A percentile compares a stretch with the other conserved stretches of the same genome.
Evolutionary conservation across 129 eudicot species (phyloP).

Genomic region (Chrysanthemum seticuspe): DNA sequence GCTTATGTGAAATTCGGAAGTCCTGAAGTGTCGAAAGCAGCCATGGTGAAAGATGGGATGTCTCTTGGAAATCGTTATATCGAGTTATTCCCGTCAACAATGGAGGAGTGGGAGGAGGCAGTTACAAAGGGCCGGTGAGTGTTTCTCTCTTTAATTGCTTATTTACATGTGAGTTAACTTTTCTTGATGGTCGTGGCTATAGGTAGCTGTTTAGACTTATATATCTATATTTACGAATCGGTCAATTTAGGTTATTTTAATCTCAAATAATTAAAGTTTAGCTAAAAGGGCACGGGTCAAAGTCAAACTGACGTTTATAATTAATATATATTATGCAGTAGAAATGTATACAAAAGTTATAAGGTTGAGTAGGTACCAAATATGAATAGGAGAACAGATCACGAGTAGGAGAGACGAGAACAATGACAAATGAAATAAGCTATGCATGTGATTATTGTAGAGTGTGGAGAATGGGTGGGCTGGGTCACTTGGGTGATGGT

Average conservation of each 20-base stretch:
- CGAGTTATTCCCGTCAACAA: conserved; percentile 80
- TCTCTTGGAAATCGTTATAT: conserved; percentile 83
- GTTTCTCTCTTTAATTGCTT: conserved; percentile 3
- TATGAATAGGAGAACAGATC: too few species aligned
- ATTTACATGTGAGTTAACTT: background rate
- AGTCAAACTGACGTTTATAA: too few species aligned
- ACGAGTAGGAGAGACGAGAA: too few species aligned
- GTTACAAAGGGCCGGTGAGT: conserved; percentile 70
- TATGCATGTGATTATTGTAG: background rate
- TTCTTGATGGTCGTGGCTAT: background rate
- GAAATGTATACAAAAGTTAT: too few species aligned
- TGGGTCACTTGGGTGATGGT: too few species aligned
- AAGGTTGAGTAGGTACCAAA: too few species aligned
- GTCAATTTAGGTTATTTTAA: too few species aligned
- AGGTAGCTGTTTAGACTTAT: too few species aligned
- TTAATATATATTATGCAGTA: too few species aligned
- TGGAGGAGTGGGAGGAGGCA: conserved; percentile 86
- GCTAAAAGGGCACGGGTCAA: too few species aligned
- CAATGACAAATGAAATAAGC: background rate
- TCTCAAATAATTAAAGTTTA: too few species aligned
- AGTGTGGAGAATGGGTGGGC: background rate
- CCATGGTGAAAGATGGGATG: conserved; percentile 86
- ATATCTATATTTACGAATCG: too few species aligned
- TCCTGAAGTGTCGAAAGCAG: conserved; percentile 83
- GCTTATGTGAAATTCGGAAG: conserved; percentile 88